Evolutionary conservation across 495 filamentous ascomycete genomes (phyloP), one percentile per base, ranked within the genome.

Genomic region (Aspergillus sclerotiicarbonarius): DNA sequence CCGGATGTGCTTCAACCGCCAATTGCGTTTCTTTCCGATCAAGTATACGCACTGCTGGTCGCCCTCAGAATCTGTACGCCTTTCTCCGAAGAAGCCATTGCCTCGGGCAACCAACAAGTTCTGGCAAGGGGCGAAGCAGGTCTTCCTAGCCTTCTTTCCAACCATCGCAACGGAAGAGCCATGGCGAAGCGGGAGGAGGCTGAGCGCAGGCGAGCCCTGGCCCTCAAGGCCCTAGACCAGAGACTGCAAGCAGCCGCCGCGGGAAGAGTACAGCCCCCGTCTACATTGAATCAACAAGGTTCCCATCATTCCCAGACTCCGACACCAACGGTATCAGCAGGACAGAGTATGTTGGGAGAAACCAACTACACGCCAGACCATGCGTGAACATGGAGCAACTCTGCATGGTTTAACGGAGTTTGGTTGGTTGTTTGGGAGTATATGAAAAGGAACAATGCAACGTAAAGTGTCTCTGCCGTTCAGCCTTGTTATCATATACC

Each of bases 211-310:
- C 82, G 94, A 61, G 92, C 92, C 5, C 70, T 98, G 49, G 94
- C 94, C 5, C 77, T 98, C 39, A 92, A 91, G 68, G 94, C 91
- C 13, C 73, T 98, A 56, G 94, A 98, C 69, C 92, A 96, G 74
- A 81, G 94, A 60, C 74, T 98, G 51, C 86, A 96, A 72, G 89
- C 90, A 32, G 91, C 92, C 7, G 86, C 90, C 21, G 82, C 79
- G 3, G 78, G 66, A 29, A 72, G 67, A 53, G 49, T 64, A 29
- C 71, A 74, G 32, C 57, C 71, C 7, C 60, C 71, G 12, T 58
- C 71, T 1, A 50, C 65, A 54, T 74, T 56, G 73, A 79, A 51
- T 68, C 78, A 39, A 75, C 80, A 74, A 74, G 72, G 55, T 64
- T 70, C 55, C 65, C 76, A 56, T 69, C 80, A 31, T 62, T 53